Evolutionary conservation across 2,329 filamentous ascomycete genomes (phyloP).

Genomic region (Colletotrichum sp.): DNA sequence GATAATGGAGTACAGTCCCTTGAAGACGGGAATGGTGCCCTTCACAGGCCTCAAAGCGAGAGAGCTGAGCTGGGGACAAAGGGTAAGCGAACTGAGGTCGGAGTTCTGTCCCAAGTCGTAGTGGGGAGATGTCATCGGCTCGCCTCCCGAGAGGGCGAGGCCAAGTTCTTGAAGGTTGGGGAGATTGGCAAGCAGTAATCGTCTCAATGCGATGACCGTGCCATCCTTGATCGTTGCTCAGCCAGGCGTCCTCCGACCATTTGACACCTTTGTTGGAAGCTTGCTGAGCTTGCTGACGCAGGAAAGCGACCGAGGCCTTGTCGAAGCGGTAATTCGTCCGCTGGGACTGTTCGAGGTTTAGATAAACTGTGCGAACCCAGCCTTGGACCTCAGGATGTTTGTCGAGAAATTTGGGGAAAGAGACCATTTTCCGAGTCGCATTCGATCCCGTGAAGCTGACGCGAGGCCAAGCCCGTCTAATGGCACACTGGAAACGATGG

Average conservation of each 20-base stretch:
- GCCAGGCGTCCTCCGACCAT: not conserved
- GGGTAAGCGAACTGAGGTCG: not conserved
- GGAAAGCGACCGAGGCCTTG: not conserved
- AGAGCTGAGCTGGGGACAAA: not conserved
- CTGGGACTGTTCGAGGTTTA: not conserved
- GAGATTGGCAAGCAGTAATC: not conserved
- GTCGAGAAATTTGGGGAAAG: not conserved
- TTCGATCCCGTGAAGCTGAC: not conserved
- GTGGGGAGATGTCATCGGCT: not conserved
- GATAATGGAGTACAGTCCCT: not conserved
- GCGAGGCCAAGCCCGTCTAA: not conserved
- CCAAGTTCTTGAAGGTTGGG: not conserved
- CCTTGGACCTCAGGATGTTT: not conserved
- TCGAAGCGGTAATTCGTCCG: not conserved
- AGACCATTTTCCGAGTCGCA: not conserved
- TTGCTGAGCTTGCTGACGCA: not conserved
- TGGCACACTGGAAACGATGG: accelerated
- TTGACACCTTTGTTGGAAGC: not conserved
- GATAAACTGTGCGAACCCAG: not conserved
- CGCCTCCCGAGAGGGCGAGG: not conserved
- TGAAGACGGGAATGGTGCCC: not conserved
- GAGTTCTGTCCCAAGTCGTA: not conserved
- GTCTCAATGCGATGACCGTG: not conserved
- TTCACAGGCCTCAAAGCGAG: not conserved
- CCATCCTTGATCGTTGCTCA: not conserved